phyloP scores from a whole-genome alignment of 805 yeast genomes.

The Kluyveromyces nonfermentans region DNA sequence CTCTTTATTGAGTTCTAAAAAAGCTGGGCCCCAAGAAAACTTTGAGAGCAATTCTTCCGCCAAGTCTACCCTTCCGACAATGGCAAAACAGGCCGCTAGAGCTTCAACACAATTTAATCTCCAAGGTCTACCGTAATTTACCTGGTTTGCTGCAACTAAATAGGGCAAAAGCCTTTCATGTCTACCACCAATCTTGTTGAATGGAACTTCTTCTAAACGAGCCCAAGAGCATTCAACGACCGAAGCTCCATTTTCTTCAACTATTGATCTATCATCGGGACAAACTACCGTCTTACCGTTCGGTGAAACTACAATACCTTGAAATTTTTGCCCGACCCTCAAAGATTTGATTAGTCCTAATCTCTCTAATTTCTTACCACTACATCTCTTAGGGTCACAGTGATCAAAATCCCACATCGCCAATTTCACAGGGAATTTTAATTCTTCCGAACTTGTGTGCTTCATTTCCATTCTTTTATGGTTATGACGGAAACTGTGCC shows the following conservation, averaged over 20 bases:
- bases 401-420: conserved; percentile 99
- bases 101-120: conserved; percentile 94
- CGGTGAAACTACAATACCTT: conserved; percentile 86
- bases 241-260: conserved; percentile 80
- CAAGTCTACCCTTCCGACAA: conserved; percentile 86
- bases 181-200: conserved; percentile 82
- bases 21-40: conserved; percentile 91
- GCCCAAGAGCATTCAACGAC: conserved; percentile 99
- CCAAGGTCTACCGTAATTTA: conserved; percentile 96
- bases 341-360: conserved; percentile 71
- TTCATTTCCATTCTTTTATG: conserved; percentile 35
- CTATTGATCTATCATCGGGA: conserved; percentile 73
- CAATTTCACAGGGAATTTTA: conserved; percentile 65
- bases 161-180: conserved; percentile 84
- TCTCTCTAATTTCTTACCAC: conserved; percentile 89
- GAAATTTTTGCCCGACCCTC: conserved; percentile 88
- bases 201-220: conserved; percentile 92
- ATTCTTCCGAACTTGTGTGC: conserved; percentile 15
- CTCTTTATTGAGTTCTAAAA: conserved; percentile 73
- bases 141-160: conserved; percentile 92
- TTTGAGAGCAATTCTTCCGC: conserved; percentile 66
- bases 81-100: conserved; percentile 91
- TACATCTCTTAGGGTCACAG: conserved; percentile 95
- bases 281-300: conserved; percentile 86
- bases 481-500: conserved; percentile 47